Evolutionary conservation across 2,329 filamentous ascomycete genomes (phyloP).

Genomic region (Mariannaea elegans): DNA sequence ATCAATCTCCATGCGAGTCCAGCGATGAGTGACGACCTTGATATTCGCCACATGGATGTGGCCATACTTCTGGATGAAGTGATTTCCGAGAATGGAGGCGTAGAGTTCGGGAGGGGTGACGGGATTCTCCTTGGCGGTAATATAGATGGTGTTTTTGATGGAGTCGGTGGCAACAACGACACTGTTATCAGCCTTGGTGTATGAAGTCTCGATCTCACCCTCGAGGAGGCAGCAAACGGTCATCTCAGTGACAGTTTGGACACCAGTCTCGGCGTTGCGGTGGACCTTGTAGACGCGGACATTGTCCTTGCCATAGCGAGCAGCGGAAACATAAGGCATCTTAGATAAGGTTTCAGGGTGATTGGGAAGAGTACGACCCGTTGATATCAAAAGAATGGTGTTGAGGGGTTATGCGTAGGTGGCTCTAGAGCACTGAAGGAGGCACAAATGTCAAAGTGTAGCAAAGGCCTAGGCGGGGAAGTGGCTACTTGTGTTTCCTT

Average conservation of each 20-base stretch:
- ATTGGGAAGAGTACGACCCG: conserved; percentile 24
- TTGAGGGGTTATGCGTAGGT: conserved; percentile 13
- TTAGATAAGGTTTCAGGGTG: conserved; percentile 27
- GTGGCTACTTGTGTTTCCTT: background rate
- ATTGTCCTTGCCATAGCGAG: conserved; percentile 95
- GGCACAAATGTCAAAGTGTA: conserved; percentile 2
- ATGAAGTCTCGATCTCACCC: conserved; percentile 89
- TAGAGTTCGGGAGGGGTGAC: conserved; percentile 94
- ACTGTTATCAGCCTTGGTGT: conserved; percentile 93
- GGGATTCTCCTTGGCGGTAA: conserved; percentile 92
- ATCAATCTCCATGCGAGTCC: conserved; percentile 88
- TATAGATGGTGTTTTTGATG: conserved; percentile 97
- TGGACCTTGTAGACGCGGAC: conserved; percentile 97
- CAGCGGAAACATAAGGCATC: conserved; percentile 68
- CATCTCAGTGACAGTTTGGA: conserved; percentile 92
- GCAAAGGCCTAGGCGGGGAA: background rate
- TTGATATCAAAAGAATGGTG: conserved; percentile 12
- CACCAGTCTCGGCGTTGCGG: conserved; percentile 76
- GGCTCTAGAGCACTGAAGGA: conserved; percentile 9
- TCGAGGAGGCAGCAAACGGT: conserved; percentile 92
- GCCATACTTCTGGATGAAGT: conserved; percentile 87
- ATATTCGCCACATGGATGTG: conserved; percentile 90
- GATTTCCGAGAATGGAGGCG: conserved; percentile 81
- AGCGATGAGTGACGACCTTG: conserved; percentile 84
- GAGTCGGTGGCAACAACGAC: conserved; percentile 96